phyloP scores from a whole-genome alignment of 306 rosid species.

The Vachellia collinsii region DNA sequence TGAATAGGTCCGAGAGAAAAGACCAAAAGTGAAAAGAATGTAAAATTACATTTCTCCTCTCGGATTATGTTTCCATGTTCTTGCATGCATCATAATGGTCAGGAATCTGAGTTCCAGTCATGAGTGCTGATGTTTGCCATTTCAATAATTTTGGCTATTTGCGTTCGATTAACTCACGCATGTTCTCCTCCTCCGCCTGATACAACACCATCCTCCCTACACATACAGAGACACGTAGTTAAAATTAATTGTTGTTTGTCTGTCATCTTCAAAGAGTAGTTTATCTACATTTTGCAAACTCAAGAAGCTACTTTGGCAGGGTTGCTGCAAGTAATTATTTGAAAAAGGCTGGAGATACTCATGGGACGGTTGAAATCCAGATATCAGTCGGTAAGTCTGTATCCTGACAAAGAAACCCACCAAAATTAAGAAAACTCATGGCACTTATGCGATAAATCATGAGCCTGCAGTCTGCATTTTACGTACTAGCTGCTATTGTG shows the following conservation, averaged over 20 bases:
- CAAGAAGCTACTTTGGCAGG: conserved; percentile 49
- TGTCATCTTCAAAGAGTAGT: neutral
- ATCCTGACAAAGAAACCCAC: neutral
- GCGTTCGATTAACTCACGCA: neutral
- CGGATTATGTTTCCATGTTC: conserved; percentile 3
- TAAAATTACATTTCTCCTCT: neutral
- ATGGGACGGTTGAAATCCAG: conserved; percentile 70
- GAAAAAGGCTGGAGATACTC: conserved; percentile 83
- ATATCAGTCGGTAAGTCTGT: conserved; percentile 72
- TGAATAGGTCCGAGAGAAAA: conserved; percentile 8
- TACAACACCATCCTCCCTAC: neutral
- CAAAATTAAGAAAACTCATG: neutral
- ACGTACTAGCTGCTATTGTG: neutral
- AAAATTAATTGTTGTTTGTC: conserved; percentile 8
- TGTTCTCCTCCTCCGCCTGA: neutral
- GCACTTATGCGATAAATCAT: neutral
- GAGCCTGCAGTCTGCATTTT: neutral
- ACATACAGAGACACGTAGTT: neutral
- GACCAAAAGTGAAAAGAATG: neutral
- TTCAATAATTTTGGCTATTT: conserved; percentile 4
- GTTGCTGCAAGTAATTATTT: conserved; percentile 75
- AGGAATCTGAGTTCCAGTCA: neutral
- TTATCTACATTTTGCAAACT: conserved; percentile 1
- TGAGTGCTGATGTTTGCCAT: neutral
- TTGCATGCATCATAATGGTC: conserved; percentile 1